These are phyloP conservation scores for Russula compacta DNA, from an alignment of 768 basidiomycete genomes.

Conservation along the genomic window DNA sequence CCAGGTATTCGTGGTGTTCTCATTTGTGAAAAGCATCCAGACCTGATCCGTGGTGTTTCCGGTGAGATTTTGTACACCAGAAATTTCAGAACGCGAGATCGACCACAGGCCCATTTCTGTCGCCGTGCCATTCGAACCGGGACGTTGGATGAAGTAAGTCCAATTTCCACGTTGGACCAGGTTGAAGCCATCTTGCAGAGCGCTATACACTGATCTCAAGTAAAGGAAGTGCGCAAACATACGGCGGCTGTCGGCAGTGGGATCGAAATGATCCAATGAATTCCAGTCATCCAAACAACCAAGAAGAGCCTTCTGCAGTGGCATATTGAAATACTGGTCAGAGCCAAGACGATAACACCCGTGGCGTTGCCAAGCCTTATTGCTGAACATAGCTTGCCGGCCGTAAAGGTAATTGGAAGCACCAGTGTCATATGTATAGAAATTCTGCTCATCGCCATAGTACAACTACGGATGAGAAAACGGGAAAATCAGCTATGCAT, in stretches of 20 bases:
- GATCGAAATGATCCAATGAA: slow-evolving; percentile 90
- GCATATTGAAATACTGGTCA: slow-evolving; percentile 90
- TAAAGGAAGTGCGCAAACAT: slow-evolving; percentile 64
- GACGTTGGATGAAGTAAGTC: slow-evolving; percentile 69
- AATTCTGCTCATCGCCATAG: slow-evolving; percentile 90
- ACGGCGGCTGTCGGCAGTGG: slow-evolving; percentile 69
- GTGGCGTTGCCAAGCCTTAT: slow-evolving; percentile 84
- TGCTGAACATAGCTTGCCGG: slow-evolving; percentile 86
- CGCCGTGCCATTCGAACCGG: slow-evolving; percentile 71
- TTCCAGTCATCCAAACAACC: slow-evolving; percentile 92
- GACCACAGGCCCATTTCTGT: slow-evolving; percentile 91
- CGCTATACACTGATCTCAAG: slow-evolving; percentile 57
- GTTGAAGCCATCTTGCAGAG: slow-evolving; percentile 80
- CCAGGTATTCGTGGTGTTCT: slow-evolving; percentile 65
- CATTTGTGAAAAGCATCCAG: slow-evolving; percentile 82
- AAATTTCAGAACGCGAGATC: slow-evolving; percentile 56
- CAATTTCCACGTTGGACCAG: slow-evolving; percentile 80
- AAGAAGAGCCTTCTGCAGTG: slow-evolving; percentile 63
- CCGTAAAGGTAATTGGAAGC: slow-evolving; percentile 90
- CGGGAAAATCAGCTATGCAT: slow-evolving; percentile 12
- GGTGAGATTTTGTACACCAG: slow-evolving; percentile 47
- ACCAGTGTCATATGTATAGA: slow-evolving; percentile 82
- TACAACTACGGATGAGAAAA: slow-evolving; percentile 40
- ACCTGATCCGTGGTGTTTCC: slow-evolving; percentile 58
- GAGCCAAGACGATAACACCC: slow-evolving; percentile 90